Evolutionary conservation across 257 asterid genomes (phyloP), one percentile per base, ranked within the genome.

Genomic region (Solanum raphanifolium): DNA sequence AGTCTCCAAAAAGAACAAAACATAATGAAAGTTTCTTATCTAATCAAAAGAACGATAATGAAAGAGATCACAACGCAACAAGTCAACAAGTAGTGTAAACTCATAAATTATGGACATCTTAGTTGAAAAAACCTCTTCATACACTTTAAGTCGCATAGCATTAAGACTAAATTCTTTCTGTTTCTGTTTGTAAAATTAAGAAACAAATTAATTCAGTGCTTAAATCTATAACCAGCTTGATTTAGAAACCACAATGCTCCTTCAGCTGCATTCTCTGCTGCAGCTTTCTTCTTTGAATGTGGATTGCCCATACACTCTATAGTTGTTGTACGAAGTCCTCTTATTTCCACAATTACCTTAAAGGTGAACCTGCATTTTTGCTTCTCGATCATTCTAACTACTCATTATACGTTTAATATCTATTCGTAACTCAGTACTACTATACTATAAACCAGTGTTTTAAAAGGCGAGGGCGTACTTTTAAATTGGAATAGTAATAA

Each of bases 211-310:
- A 15, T 12, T 84, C 52, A 84, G n/a, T 23, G 20, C 23, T 84
- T 86, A 15, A 52, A 71, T 43, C 32, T 48, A 86, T 86, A 72
- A 46, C 83, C 88, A 16, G 83, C n/a, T 68, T 86, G 35, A 3
- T 72, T 86, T 23, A 86, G 65, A 74, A 39, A 86, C 88, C 88
- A 71, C 43, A 86, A 15, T 6, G 88, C 88, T 35, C 88, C 88
- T 86, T 86, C 88, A 69, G 88, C 88, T 46, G 88, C 88, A 86
- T 48, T 72, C 41, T 86, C 88, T n/a, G 88, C 88, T 48, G 88
- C 84, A 32, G 25, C 46, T 86, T 86, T 86, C 72, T 86, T 86
- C 82, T 29, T 86, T 43, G 84, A 23, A 43, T 38, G 35, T 32
- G 88, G 88, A 41, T 46, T 72, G 55, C 88, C 71, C 27, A 86